phyloP scores from a whole-genome alignment of 192 early-diverging fungal species.

The Entomortierella chlamydospora region DNA sequence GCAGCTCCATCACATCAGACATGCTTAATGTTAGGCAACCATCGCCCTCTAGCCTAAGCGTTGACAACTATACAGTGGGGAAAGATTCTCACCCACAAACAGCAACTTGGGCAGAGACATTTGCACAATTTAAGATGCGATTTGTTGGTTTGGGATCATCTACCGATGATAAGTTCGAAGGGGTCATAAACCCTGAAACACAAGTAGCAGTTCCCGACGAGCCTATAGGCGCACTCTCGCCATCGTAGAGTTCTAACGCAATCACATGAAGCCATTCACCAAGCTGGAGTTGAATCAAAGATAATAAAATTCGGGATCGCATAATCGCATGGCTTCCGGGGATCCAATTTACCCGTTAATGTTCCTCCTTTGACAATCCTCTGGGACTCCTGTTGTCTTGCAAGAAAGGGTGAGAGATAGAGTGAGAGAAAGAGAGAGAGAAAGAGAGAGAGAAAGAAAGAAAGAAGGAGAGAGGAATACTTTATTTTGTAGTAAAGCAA shows the following conservation, averaged over 20 bases:
- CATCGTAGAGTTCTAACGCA: neutral
- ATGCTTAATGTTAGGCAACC: neutral
- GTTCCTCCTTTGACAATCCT: too few species aligned
- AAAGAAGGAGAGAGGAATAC: too few species aligned
- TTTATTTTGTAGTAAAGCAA: too few species aligned
- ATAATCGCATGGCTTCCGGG: too few species aligned
- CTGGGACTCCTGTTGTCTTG: too few species aligned
- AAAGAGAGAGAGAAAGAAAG: too few species aligned
- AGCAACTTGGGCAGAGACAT: slow-evolving; percentile 42
- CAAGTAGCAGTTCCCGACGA: neutral
- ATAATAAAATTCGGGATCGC: too few species aligned
- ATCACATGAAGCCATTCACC: neutral
- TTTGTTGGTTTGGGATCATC: slow-evolving; percentile 14
- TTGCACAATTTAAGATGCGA: slow-evolving; percentile 27
- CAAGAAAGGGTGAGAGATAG: too few species aligned
- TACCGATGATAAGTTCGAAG: neutral
- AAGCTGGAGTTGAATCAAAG: too few species aligned
- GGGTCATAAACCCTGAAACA: neutral
- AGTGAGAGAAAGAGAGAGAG: too few species aligned
- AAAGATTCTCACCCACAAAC: slow-evolving; percentile 30
- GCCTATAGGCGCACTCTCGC: slow-evolving; percentile 11
- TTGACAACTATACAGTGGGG: slow-evolving; percentile 24
- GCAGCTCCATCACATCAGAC: neutral
- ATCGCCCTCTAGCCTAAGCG: slow-evolving; percentile 25
- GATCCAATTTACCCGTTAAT: too few species aligned